A percentile compares a stretch with the other conserved stretches of the same genome.
Evolutionary conservation across 805 yeast species (phyloP).

Genomic region (Ogataea pignaliae): DNA sequence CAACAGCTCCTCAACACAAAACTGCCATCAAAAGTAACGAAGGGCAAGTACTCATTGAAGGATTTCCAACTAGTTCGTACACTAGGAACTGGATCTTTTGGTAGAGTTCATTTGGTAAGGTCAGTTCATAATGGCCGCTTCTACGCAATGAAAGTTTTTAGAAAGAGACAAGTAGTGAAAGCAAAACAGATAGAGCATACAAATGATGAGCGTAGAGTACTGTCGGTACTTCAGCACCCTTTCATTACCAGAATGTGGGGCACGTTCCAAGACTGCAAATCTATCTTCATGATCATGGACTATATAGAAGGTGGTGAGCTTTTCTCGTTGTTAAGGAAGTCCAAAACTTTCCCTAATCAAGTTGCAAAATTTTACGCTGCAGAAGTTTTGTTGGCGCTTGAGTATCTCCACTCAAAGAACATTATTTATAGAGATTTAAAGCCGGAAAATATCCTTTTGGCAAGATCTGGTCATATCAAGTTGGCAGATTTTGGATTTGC

Average conservation of each 20-base stretch:
- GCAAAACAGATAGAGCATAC: constrained; percentile 66
- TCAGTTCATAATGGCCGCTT: constrained; percentile 56
- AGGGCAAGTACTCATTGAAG: constrained; percentile 51
- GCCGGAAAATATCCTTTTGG: constrained; percentile 57
- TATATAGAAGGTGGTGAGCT: constrained; percentile 63
- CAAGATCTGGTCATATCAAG: constrained; percentile 57
- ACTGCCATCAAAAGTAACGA: constrained; percentile 33
- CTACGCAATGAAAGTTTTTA: constrained; percentile 56
- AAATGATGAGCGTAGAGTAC: constrained; percentile 57
- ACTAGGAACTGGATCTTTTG: constrained; percentile 59
- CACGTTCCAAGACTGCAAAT: constrained; percentile 53
- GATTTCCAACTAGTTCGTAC: constrained; percentile 57
- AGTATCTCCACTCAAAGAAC: constrained; percentile 53
- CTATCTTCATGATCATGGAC: constrained; percentile 61
- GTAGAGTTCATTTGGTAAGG: constrained; percentile 55
- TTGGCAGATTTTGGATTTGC: constrained; percentile 62
- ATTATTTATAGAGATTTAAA: constrained; percentile 58
- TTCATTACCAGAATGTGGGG: constrained; percentile 64
- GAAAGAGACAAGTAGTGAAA: constrained; percentile 53
- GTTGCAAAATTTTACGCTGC: constrained; percentile 64
- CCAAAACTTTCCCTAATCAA: constrained; percentile 58
- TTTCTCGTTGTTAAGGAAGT: constrained; percentile 50
- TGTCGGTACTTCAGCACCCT: constrained; percentile 56
- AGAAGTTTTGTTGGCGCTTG: constrained; percentile 54
- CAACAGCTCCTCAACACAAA: constrained; percentile 1